Percentiles rank a stretch among this genome's conserved stretches.
These are phyloP conservation scores for Phytophthora quininea DNA, from an alignment of 352 stramenopile genomes.

Conservation along the genomic window DNA sequence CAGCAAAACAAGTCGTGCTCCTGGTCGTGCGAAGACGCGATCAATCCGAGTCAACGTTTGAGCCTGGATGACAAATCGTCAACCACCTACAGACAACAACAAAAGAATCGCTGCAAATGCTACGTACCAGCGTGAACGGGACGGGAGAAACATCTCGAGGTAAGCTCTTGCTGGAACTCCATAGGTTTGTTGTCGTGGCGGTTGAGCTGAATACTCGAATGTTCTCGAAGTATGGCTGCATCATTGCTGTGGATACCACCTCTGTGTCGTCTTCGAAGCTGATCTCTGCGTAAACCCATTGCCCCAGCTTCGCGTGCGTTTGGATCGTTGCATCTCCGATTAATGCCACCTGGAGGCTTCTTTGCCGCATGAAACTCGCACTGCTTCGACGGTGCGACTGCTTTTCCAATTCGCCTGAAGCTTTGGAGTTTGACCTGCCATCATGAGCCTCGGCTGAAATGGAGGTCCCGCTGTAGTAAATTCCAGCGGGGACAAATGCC, in stretches of 20 bases:
- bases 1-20: conserved; percentile 49
- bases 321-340: conserved; percentile 15
- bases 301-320: conserved; percentile 6
- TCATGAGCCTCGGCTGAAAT: neutral
- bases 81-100: neutral
- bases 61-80: conserved; percentile 25
- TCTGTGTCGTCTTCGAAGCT: conserved; percentile 36
- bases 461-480: conserved; percentile 27
- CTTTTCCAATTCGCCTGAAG: neutral
- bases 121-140: conserved; percentile 43
- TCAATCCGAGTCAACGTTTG: conserved; percentile 44
- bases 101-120: neutral
- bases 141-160: conserved; percentile 30
- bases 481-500: conserved; percentile 21
- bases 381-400: conserved; percentile 11
- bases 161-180: neutral
- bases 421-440: neutral
- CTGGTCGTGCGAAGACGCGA: conserved; percentile 40
- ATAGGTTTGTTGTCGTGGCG: neutral
- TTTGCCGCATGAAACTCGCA: conserved; percentile 23
- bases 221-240: conserved; percentile 45
- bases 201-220: conserved; percentile 34
- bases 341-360: conserved; percentile 9
- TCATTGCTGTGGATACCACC: neutral
- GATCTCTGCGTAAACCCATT: conserved; percentile 65